These are phyloP conservation scores for Gymnopilus dilepis DNA, from an alignment of 768 basidiomycete genomes.

Conservation along the genomic window DNA sequence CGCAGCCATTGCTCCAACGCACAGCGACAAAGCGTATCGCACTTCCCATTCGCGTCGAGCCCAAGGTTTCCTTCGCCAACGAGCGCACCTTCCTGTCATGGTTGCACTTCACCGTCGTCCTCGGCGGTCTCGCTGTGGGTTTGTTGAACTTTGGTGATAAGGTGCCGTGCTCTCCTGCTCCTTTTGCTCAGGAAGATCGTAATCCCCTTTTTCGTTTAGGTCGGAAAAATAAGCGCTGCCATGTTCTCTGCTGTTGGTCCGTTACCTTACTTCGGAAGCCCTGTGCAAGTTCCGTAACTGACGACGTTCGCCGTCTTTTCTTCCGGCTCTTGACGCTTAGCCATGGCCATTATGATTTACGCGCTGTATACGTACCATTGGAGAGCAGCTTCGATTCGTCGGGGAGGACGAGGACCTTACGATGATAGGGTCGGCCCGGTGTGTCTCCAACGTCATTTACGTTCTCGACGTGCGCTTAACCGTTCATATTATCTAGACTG, in stretches of 20 bases:
- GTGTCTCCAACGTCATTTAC: constrained; percentile 41
- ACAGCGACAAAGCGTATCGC: constrained; percentile 96
- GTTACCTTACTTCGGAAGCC: constrained; percentile 12
- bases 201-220: constrained; percentile 37
- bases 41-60: constrained; percentile 92
- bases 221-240: constrained; percentile 94
- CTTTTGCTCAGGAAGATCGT: neutral
- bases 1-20: constrained; percentile 95
- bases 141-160: constrained; percentile 98
- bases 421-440: constrained; percentile 96
- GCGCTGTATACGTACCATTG: constrained; percentile 96
- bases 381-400: constrained; percentile 91
- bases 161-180: constrained; percentile 44
- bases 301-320: neutral
- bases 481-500: constrained; percentile 54
- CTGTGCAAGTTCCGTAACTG: neutral
- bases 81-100: constrained; percentile 97
- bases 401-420: constrained; percentile 92
- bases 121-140: constrained; percentile 95
- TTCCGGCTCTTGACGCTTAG: constrained; percentile 41
- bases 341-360: constrained; percentile 97
- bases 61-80: constrained; percentile 94
- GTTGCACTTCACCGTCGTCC: constrained; percentile 97
- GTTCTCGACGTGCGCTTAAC: constrained; percentile 11
- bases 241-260: constrained; percentile 95